Percentiles rank a stretch among this genome's conserved stretches.
These are phyloP conservation scores for Cyberlindnera sargentensis DNA, from an alignment of 805 yeast species.

Conservation along the genomic window DNA sequence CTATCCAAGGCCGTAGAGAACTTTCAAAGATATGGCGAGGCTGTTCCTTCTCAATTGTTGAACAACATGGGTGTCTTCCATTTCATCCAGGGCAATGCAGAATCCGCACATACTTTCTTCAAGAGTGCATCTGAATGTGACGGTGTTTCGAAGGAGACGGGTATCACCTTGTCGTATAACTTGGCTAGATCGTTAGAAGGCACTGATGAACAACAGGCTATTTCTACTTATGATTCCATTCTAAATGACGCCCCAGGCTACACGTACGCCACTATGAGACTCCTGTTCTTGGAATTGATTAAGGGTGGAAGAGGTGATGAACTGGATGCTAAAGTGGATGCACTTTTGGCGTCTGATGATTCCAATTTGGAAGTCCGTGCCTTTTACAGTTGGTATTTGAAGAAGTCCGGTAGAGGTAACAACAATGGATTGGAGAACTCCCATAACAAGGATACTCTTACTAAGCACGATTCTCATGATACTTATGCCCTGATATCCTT, in stretches of 20 bases:
- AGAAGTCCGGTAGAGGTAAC: conserved; percentile 42
- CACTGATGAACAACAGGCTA: conserved; percentile 22
- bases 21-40: conserved; percentile 25
- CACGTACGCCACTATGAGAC: conserved; percentile 67
- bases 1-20: conserved; percentile 55
- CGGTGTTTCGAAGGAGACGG: conserved; percentile 26
- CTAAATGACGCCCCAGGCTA: conserved; percentile 59
- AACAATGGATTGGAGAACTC: conserved; percentile 55
- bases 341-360: conserved; percentile 45
- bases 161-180: conserved; percentile 55
- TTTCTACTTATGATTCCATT: conserved; percentile 44
- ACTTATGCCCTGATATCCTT: conserved; percentile 81
- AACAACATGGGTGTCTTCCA: conserved; percentile 85
- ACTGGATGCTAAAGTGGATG: conserved; percentile 46
- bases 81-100: conserved; percentile 54
- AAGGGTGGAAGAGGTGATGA: conserved; percentile 32
- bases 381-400: conserved; percentile 84
- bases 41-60: conserved; percentile 49
- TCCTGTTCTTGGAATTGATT: conserved; percentile 52
- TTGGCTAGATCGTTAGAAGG: conserved; percentile 68
- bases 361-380: conserved; percentile 80
- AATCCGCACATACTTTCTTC: conserved; percentile 52
- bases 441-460: conserved; percentile 81
- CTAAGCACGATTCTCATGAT: conserved; percentile 80
- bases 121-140: conserved; percentile 43